phyloP scores from a whole-genome alignment of 768 basidiomycete species.

The Amanita muscaria region DNA sequence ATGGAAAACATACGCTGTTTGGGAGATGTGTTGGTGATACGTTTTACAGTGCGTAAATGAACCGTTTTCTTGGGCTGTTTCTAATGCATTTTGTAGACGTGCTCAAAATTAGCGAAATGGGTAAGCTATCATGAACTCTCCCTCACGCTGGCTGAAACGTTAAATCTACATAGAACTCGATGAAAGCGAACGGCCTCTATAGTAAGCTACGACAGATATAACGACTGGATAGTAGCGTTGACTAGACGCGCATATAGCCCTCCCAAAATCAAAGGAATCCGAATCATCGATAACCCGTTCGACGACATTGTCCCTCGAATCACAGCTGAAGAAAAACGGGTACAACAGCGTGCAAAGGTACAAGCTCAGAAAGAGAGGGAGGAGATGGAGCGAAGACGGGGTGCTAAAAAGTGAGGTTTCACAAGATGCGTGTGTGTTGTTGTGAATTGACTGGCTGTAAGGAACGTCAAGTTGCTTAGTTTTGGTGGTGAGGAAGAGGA shows the following conservation, averaged over 20 bases:
- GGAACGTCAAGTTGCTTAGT: slow-evolving; percentile 84
- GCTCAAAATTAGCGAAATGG: slow-evolving; percentile 84
- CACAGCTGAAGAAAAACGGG: slow-evolving; percentile 85
- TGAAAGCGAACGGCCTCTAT: slow-evolving; percentile 67
- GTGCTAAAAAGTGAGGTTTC: slow-evolving; percentile 78
- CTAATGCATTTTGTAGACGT: slow-evolving; percentile 47
- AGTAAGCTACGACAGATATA: too few relatives aligned
- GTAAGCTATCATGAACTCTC: slow-evolving; percentile 47
- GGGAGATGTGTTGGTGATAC: slow-evolving; percentile 87
- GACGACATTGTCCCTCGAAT: slow-evolving; percentile 93
- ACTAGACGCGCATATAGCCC: slow-evolving; percentile 44
- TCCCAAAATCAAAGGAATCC: slow-evolving; percentile 80
- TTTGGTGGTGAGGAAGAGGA: slow-evolving; percentile 73
- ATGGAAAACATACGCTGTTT: slow-evolving; percentile 92
- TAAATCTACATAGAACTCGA: slow-evolving; percentile 47
- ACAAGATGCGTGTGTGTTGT: neutral
- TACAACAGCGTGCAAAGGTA: slow-evolving; percentile 75
- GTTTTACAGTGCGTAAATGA: slow-evolving; percentile 61
- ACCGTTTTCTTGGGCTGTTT: neutral
- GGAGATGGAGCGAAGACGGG: slow-evolving; percentile 58
- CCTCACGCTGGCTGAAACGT: neutral
- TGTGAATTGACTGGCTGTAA: slow-evolving; percentile 20
- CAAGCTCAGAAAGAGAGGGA: slow-evolving; percentile 71
- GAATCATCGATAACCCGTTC: slow-evolving; percentile 90
- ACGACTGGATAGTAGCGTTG: too few relatives aligned